These are phyloP conservation scores for Mimosa pudica DNA, from an alignment of 306 rosid species.

Conservation along the genomic window DNA sequence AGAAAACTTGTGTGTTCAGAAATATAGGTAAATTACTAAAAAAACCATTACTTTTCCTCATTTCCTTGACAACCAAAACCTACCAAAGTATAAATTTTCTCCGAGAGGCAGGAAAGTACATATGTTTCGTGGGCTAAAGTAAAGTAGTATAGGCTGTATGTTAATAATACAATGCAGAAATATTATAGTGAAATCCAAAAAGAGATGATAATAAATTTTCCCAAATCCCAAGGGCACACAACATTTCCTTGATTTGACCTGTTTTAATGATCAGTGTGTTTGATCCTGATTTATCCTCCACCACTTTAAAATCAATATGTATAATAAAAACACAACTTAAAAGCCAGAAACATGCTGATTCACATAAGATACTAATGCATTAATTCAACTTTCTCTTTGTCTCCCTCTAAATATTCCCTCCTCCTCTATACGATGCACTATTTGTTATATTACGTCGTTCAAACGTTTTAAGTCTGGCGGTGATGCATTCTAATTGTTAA, in stretches of 20 bases:
- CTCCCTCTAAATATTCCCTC: no score
- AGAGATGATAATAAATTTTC: no score
- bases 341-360: background rate
- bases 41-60: no score
- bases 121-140: background rate
- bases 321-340: background rate
- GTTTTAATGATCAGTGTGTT: background rate
- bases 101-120: background rate
- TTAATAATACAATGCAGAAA: no score
- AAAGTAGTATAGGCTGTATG: no score
- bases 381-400: background rate
- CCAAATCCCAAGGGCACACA: background rate
- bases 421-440: background rate
- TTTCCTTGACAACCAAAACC: no score
- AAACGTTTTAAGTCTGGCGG: background rate
- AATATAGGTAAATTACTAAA: no score
- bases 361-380: background rate
- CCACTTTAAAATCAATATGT: background rate
- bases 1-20: no score
- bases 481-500: background rate
- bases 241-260: slow-evolving; percentile 28
- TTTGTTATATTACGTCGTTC: background rate
- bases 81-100: background rate
- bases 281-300: background rate
- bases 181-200: no score